phyloP scores from a whole-genome alignment of 2,329 filamentous ascomycete genomes.

The Curvularia verruculosa region DNA sequence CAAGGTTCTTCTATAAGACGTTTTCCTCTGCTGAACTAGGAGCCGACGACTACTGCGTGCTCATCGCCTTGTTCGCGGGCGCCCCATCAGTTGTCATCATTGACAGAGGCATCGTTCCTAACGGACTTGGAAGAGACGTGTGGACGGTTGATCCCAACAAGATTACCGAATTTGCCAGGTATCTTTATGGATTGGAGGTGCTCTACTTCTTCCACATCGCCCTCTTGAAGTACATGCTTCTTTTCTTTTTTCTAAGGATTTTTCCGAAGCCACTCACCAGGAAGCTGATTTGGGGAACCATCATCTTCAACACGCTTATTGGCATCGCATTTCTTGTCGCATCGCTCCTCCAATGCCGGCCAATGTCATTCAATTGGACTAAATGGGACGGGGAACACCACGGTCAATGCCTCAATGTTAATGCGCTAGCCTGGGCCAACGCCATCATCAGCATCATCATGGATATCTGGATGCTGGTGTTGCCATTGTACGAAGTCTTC shows the following conservation, averaged over 20 bases:
- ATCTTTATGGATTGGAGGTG: conserved; percentile 42
- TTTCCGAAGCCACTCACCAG: conserved; percentile 30
- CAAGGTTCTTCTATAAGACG: conserved; percentile 49
- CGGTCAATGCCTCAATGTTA: conserved; percentile 46
- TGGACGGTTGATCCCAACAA: conserved; percentile 55
- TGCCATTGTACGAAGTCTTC: conserved; percentile 44
- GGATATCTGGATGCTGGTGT: conserved; percentile 41
- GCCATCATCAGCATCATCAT: conserved; percentile 44
- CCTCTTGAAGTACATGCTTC: conserved; percentile 35
- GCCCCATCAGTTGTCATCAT: conserved; percentile 38
- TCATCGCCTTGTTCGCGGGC: conserved; percentile 28
- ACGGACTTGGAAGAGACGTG: conserved; percentile 59
- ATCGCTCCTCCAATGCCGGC: conserved; percentile 43
- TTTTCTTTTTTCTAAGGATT: conserved; percentile 41
- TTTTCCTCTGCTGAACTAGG: conserved; percentile 47
- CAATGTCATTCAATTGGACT: conserved; percentile 43
- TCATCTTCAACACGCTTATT: conserved; percentile 33
- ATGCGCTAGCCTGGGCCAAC: conserved; percentile 41
- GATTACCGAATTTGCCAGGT: conserved; percentile 53
- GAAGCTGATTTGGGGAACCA: conserved; percentile 25
- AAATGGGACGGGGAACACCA: conserved; percentile 34
- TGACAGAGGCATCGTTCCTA: conserved; percentile 22
- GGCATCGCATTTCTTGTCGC: conserved; percentile 28
- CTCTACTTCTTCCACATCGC: conserved; percentile 44
- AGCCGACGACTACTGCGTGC: conserved; percentile 48